Evolutionary conservation across 1,284 basidiomycete species (phyloP).

Genomic region (Thelephora terrestris): DNA sequence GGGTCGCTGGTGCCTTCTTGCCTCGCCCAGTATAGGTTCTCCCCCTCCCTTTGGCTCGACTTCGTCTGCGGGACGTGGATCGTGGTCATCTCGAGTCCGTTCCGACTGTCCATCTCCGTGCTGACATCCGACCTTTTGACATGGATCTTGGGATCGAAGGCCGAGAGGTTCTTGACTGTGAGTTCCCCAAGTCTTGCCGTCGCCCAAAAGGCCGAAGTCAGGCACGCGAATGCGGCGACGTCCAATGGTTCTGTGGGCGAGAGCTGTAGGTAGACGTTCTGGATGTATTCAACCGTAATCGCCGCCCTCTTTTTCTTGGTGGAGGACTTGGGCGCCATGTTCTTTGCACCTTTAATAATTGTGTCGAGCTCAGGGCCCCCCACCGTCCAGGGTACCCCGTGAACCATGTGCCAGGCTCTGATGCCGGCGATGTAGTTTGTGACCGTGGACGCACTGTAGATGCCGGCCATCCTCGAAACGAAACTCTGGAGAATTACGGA

Average conservation of each 20-base stretch:
- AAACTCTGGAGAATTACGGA: neutral
- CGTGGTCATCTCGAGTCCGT: constrained; percentile 12
- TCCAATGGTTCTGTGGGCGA: constrained; percentile 16
- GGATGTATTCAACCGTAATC: constrained; percentile 8
- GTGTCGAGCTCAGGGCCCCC: constrained; percentile 4
- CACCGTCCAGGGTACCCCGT: neutral
- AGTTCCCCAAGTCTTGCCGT: neutral
- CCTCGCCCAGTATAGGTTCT: neutral
- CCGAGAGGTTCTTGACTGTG: neutral
- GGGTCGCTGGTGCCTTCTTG: constrained; percentile 5
- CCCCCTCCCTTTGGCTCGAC: neutral
- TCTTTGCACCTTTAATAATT: constrained; percentile 6
- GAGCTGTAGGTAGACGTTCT: constrained; percentile 1
- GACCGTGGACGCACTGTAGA: neutral
- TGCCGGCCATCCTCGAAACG: neutral
- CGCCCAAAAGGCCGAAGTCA: constrained; percentile 14
- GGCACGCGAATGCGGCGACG: constrained; percentile 23
- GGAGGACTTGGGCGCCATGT: constrained; percentile 4
- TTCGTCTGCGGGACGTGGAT: constrained; percentile 29
- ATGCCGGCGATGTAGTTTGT: neutral
- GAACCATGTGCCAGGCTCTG: neutral
- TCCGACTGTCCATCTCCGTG: constrained; percentile 10
- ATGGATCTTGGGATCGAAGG: constrained; percentile 19
- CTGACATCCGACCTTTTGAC: constrained; percentile 11
- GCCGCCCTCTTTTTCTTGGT: constrained; percentile 7